Evolutionary conservation across 768 basidiomycete genomes (phyloP).

Genomic region (Erythrobasidium yunnanense): DNA sequence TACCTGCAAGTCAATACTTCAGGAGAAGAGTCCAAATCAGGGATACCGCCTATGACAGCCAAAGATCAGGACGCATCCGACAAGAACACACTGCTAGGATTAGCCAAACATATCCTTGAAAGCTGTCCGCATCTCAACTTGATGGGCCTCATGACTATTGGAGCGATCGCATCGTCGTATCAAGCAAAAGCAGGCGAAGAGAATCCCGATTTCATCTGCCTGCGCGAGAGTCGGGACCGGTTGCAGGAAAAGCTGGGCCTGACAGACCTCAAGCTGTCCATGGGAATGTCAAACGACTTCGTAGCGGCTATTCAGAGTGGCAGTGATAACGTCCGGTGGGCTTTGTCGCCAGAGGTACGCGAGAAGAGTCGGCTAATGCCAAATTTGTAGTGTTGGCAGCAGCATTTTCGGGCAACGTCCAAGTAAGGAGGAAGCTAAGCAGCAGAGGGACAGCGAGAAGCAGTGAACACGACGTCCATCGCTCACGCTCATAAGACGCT

Average conservation of each 20-base stretch:
- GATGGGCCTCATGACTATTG: slow-evolving; percentile 93
- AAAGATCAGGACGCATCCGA: slow-evolving; percentile 30
- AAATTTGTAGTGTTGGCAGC: slow-evolving; percentile 24
- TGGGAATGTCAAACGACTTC: slow-evolving; percentile 97
- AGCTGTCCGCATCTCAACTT: slow-evolving; percentile 65
- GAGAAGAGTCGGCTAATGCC: neutral
- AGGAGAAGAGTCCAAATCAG: slow-evolving; percentile 80
- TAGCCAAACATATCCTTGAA: slow-evolving; percentile 60
- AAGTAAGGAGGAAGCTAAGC: slow-evolving; percentile 27
- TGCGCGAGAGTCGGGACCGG: slow-evolving; percentile 10
- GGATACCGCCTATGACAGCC: slow-evolving; percentile 53
- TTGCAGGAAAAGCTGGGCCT: slow-evolving; percentile 22
- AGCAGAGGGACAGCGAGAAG: slow-evolving; percentile 22
- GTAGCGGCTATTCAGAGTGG: slow-evolving; percentile 72
- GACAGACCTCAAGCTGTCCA: slow-evolving; percentile 45
- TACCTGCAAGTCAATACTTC: slow-evolving; percentile 93
- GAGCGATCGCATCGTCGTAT: slow-evolving; percentile 63
- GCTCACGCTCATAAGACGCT: neutral
- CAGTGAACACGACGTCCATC: neutral
- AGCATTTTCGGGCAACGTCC: slow-evolving; percentile 25
- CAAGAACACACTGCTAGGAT: slow-evolving; percentile 51
- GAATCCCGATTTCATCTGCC: slow-evolving; percentile 63
- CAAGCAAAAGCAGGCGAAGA: slow-evolving; percentile 45
- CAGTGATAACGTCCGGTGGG: slow-evolving; percentile 64
- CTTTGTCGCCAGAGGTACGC: neutral